phyloP scores from a whole-genome alignment of 2,329 filamentous ascomycete species.

The Ilyonectria destructans region DNA sequence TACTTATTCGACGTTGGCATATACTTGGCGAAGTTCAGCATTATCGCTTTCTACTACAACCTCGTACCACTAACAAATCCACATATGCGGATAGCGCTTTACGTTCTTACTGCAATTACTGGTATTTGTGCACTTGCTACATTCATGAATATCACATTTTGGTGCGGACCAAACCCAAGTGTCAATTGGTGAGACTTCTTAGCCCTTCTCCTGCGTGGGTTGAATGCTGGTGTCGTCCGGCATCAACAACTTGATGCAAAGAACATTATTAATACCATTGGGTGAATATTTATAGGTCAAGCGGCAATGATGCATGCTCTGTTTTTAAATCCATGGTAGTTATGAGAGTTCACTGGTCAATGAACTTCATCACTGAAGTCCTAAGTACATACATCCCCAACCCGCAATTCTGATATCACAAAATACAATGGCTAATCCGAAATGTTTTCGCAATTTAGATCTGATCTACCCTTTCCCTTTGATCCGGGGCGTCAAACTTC shows the following conservation, averaged over 20 bases:
- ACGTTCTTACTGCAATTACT: conserved; percentile 36
- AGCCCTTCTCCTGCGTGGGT: not conserved
- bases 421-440: not conserved
- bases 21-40: conserved; percentile 47
- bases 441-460: conserved; percentile 20
- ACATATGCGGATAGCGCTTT: conserved; percentile 35
- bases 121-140: conserved; percentile 32
- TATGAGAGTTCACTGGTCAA: conserved; percentile 43
- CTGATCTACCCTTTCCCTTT: conserved; percentile 43
- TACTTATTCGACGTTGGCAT: conserved; percentile 47
- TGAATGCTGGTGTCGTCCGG: not conserved
- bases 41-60: conserved; percentile 46
- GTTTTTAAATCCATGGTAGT: conserved; percentile 38
- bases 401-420: no score
- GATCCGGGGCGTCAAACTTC: conserved; percentile 34
- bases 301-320: conserved; percentile 23
- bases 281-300: not conserved
- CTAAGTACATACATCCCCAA: conserved; percentile 32
- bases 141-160: conserved; percentile 40
- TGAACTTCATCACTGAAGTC: conserved; percentile 45
- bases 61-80: conserved; percentile 40
- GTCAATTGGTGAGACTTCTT: conserved; percentile 40
- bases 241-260: not conserved
- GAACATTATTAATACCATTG: not conserved
- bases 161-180: conserved; percentile 42